Percentiles rank a stretch among this genome's conserved stretches.
These are phyloP conservation scores for Colletotrichum sp. DNA, from an alignment of 2,329 filamentous ascomycete genomes.

Conservation along the genomic window DNA sequence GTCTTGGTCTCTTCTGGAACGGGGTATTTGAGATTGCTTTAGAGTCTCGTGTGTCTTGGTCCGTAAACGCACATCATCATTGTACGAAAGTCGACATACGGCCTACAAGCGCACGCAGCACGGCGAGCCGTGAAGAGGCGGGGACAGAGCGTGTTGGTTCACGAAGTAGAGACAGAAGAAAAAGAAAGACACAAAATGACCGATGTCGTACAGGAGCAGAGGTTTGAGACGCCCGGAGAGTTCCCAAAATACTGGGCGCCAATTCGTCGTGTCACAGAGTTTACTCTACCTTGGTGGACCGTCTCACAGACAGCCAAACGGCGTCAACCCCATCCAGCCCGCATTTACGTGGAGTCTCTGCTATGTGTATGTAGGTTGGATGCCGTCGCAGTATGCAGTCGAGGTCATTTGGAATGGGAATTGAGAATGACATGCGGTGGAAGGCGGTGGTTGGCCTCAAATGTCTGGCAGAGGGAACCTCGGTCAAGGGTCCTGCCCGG, in stretches of 20 bases:
- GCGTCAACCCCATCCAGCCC: neutral
- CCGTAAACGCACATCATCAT: neutral
- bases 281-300: neutral
- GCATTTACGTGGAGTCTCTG: neutral
- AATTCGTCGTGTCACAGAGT: neutral
- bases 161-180: neutral
- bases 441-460: neutral
- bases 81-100: neutral
- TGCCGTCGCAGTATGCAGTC: neutral
- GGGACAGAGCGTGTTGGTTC: neutral
- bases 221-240: neutral
- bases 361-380: neutral
- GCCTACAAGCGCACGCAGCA: neutral
- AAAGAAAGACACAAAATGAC: neutral
- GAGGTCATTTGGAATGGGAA: neutral
- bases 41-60: neutral
- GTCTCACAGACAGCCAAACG: neutral
- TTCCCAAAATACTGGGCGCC: neutral
- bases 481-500: neutral
- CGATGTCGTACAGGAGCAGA: neutral
- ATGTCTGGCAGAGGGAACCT: neutral
- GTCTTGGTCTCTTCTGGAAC: neutral
- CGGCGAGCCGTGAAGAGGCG: neutral
- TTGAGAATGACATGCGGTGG: neutral
- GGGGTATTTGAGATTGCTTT: neutral